Percentiles rank a stretch among this genome's conserved stretches.
These are phyloP conservation scores for Scleroderma bovista DNA, from an alignment of 768 basidiomycete genomes.

Conservation along the genomic window DNA sequence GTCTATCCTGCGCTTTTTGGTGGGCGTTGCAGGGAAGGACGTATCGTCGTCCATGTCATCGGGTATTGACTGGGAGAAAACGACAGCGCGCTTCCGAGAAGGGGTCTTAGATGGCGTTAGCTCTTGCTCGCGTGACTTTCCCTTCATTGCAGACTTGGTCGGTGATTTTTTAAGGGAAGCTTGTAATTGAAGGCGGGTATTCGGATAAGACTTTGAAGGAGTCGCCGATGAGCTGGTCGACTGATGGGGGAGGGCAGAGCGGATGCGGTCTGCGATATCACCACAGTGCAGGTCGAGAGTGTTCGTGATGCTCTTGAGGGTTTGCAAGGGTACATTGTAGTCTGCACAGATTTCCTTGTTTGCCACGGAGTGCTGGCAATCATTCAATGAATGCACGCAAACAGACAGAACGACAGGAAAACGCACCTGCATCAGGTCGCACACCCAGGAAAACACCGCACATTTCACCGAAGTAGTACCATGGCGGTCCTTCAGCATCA, in stretches of 20 bases:
- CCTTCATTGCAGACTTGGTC: slow-evolving; percentile 13
- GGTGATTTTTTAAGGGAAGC: slow-evolving; percentile 16
- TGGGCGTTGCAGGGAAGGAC: slow-evolving; percentile 36
- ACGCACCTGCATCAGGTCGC: slow-evolving; percentile 34
- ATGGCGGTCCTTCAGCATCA: slow-evolving; percentile 15
- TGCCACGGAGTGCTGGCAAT: slow-evolving; percentile 17
- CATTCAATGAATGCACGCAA: neutral
- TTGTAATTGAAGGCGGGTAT: no score
- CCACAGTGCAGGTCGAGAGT: slow-evolving; percentile 23
- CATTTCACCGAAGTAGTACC: slow-evolving; percentile 24
- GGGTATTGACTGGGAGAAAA: slow-evolving; percentile 8
- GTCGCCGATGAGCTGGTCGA: neutral
- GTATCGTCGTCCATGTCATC: slow-evolving; percentile 14
- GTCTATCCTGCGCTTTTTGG: slow-evolving; percentile 35
- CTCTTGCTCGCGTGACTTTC: slow-evolving; percentile 8
- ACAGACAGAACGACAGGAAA: neutral
- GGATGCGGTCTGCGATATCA: slow-evolving; percentile 19
- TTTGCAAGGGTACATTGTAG: slow-evolving; percentile 9
- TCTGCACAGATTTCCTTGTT: slow-evolving; percentile 14
- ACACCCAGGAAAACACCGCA: slow-evolving; percentile 45
- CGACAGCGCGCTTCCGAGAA: slow-evolving; percentile 33
- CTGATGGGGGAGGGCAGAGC: slow-evolving; percentile 4
- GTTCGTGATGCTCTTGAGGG: slow-evolving; percentile 16
- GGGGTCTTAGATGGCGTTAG: slow-evolving; percentile 26
- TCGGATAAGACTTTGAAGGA: neutral